phyloP scores from a whole-genome alignment of 2,329 filamentous ascomycete species.

The Alternaria brassicae region DNA sequence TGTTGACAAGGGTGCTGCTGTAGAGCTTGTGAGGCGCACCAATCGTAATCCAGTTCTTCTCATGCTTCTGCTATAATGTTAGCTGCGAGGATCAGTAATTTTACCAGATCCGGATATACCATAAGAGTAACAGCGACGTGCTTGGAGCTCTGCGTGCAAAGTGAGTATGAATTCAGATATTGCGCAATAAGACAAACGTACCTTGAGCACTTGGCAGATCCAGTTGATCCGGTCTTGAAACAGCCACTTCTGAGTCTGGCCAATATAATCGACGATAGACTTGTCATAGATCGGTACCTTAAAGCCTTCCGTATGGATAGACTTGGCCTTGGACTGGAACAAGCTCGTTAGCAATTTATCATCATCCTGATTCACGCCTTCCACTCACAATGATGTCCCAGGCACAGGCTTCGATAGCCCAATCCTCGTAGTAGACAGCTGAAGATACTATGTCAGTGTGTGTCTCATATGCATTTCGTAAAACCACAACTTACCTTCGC shows the following conservation, averaged over 20 bases:
- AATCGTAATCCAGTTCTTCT: constrained; percentile 18
- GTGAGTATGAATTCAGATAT: neutral
- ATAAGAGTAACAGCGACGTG: constrained; percentile 16
- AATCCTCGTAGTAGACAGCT: constrained; percentile 12
- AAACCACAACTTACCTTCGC: too few relatives aligned
- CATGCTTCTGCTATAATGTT: constrained; percentile 14
- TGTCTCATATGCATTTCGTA: too few relatives aligned
- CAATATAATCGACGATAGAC: constrained; percentile 13
- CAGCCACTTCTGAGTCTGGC: constrained; percentile 19
- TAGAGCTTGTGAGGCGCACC: constrained; percentile 24
- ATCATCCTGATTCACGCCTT: neutral
- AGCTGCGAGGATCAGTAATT: neutral
- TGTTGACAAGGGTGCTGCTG: constrained; percentile 14
- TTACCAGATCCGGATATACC: neutral
- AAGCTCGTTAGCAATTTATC: neutral
- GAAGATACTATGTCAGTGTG: too few relatives aligned
- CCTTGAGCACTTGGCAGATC: constrained; percentile 18
- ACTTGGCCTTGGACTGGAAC: constrained; percentile 6
- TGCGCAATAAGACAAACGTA: neutral
- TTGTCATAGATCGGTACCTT: constrained; percentile 16
- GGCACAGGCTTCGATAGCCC: constrained; percentile 21
- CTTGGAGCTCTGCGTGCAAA: constrained; percentile 8
- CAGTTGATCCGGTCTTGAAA: constrained; percentile 20
- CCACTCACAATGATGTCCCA: constrained; percentile 18
- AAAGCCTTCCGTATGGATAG: constrained; percentile 19